Percentiles rank a stretch among this genome's conserved stretches.
These are phyloP conservation scores for Aspergillus quadricinctus DNA, from an alignment of 2,329 filamentous ascomycete genomes.

Conservation along the genomic window DNA sequence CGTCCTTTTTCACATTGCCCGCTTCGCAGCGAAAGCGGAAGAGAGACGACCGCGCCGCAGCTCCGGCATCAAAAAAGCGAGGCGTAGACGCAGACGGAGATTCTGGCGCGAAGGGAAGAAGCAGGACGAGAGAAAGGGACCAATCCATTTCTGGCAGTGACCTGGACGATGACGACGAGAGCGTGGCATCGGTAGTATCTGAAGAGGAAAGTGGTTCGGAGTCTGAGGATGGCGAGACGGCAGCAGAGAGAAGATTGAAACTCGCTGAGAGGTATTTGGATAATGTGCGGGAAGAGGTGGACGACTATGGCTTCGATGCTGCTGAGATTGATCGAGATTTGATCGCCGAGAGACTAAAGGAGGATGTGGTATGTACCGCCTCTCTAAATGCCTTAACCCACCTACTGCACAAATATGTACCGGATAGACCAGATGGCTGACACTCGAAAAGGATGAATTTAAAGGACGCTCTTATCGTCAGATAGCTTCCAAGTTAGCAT, in stretches of 20 bases:
- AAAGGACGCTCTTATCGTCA: slow-evolving; percentile 86
- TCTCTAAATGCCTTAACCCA: background rate
- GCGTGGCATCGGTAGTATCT: slow-evolving; percentile 44
- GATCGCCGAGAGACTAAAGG: slow-evolving; percentile 82
- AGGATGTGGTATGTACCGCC: slow-evolving; percentile 64
- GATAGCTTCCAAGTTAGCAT: slow-evolving; percentile 69
- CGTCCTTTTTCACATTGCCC: slow-evolving; percentile 91
- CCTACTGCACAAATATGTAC: background rate
- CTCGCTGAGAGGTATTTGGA: slow-evolving; percentile 91
- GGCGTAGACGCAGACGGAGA: slow-evolving; percentile 34
- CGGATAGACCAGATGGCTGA: slow-evolving; percentile 9
- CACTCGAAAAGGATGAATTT: slow-evolving; percentile 59
- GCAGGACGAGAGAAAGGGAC: slow-evolving; percentile 52
- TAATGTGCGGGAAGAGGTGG: slow-evolving; percentile 77
- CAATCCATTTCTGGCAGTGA: slow-evolving; percentile 88
- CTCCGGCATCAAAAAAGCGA: slow-evolving; percentile 43
- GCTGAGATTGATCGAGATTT: slow-evolving; percentile 89
- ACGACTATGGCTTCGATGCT: slow-evolving; percentile 85
- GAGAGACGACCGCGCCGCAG: slow-evolving; percentile 50
- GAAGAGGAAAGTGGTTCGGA: slow-evolving; percentile 57
- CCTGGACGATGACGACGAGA: slow-evolving; percentile 60
- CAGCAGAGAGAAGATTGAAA: slow-evolving; percentile 77
- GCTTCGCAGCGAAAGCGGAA: slow-evolving; percentile 89
- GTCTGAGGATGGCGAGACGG: slow-evolving; percentile 75
- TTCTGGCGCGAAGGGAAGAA: slow-evolving; percentile 35